Base-by-base conservation (phyloP, 495 filamentous ascomycete genomes). In the Penicillium alfredii region DNA sequence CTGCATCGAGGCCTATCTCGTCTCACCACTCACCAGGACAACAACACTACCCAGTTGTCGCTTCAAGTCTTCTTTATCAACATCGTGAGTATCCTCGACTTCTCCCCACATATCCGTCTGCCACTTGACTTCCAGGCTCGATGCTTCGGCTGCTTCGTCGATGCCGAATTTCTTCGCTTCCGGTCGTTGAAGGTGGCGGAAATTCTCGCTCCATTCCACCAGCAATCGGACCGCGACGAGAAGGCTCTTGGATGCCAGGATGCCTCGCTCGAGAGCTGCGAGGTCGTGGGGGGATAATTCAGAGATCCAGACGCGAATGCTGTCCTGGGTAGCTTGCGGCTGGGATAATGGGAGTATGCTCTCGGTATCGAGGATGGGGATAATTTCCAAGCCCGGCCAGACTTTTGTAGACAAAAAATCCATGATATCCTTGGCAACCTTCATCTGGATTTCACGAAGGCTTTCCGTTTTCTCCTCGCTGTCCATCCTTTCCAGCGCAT, bases 51-150 rank as follows among this genome's bases (percentile, higher is more conserved):
- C 92, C 40, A 98, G 60, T 66, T 95, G 92, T 46, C 92, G 74
- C 60, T 74, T 75, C 47, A 97, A 26, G 64, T 98, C 92, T 64
- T 94, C 92, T 60, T 79, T 87, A 51, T 94, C 81, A 2, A 98
- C 92, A 76, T 98, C 92, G 63, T 98, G 93, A 25, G 88, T 94
- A 64, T 98, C 92, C 62, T 98, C 93, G 3, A 98, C 92, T 67
- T 93, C 88, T 1, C 92, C 92, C 88, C 92, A 97, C 65, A 79
- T 74, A 10, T 77, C 66, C 4, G 83, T 94, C 73, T 98, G 92
- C 82, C 86, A 96, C 44, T 73, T 71, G 11, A 95, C 86, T 69
- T 98, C 92, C 13, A 92, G 46, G 44, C 76, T 93, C 3, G 81
- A 80, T 15, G 87, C 78, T 58, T 76, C 66, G 3, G 85, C 79